A percentile compares a stretch with the other conserved stretches of the same genome.
phyloP scores from a whole-genome alignment of 2,329 filamentous ascomycete species.

The Podosphaera aphanis region DNA sequence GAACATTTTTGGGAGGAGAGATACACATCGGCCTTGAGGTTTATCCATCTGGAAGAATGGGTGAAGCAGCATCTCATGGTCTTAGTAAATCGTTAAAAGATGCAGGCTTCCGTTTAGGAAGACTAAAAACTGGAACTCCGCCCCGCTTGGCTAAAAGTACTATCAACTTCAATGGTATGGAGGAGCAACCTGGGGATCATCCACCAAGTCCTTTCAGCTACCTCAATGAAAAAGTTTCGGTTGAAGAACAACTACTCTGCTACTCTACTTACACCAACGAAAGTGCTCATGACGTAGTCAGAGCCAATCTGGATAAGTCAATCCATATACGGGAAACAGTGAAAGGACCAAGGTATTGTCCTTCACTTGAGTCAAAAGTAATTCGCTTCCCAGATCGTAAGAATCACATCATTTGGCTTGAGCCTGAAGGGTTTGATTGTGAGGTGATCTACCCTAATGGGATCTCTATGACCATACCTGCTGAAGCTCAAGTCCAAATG shows the following conservation, averaged over 20 bases:
- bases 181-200: conserved; percentile 58
- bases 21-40: conserved; percentile 80
- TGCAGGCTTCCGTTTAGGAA: conserved; percentile 70
- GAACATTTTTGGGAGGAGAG: conserved; percentile 84
- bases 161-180: conserved; percentile 53
- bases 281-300: conserved; percentile 58
- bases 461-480: conserved; percentile 87
- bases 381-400: conserved; percentile 65
- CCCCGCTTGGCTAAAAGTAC: conserved; percentile 61
- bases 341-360: conserved; percentile 84
- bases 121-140: conserved; percentile 88
- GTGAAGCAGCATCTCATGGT: conserved; percentile 78
- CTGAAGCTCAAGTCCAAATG: conserved; percentile 62
- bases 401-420: conserved; percentile 81
- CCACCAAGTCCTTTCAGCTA: conserved; percentile 83
- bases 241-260: conserved; percentile 65
- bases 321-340: conserved; percentile 92
- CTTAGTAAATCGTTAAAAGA: conserved; percentile 74
- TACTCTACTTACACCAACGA: conserved; percentile 73
- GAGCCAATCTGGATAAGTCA: conserved; percentile 78
- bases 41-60: conserved; percentile 75
- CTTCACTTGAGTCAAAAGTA: conserved; percentile 83
- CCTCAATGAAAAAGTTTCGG: conserved; percentile 53
- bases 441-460: conserved; percentile 90
- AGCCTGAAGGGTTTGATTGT: conserved; percentile 82